Percentiles rank a stretch among this genome's conserved stretches.
Conservation (phyloP, 1,284 basidiomycete genomes). For the Caloboletus inedulis region DNA sequence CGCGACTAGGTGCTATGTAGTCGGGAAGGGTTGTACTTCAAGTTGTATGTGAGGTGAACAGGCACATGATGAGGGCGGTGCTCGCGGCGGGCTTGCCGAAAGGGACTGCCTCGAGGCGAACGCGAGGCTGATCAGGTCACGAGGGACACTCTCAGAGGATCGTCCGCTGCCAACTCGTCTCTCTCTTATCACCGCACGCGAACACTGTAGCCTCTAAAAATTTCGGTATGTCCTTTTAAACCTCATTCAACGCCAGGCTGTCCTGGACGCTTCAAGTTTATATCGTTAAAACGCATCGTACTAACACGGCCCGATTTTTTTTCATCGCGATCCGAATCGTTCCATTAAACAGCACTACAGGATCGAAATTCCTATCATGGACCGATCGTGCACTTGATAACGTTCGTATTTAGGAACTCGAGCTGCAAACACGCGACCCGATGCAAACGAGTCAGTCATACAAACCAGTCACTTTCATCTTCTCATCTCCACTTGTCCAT, state of each 20-base stretch:
- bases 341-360: constrained; percentile 10
- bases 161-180: not conserved
- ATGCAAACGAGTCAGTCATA: constrained; percentile 29
- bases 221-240: constrained; percentile 10
- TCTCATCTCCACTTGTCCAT: constrained; percentile 9
- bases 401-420: constrained; percentile 25
- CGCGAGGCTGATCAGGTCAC: constrained; percentile 12
- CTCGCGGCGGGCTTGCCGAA: constrained; percentile 2
- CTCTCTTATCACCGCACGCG: constrained; percentile 10
- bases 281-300: not conserved
- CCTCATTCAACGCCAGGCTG: not conserved
- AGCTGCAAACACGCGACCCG: constrained; percentile 23
- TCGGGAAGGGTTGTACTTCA: not conserved
- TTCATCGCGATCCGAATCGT: constrained; percentile 21
- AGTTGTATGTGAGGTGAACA: not conserved
- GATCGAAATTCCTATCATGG: constrained; percentile 32
- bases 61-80: constrained; percentile 9
- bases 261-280: not conserved
- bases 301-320: constrained; percentile 9
- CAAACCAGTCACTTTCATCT: constrained; percentile 17
- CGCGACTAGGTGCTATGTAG: not conserved
- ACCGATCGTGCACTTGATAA: constrained; percentile 29
- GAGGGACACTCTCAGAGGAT: no score
- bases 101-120: constrained; percentile 26
- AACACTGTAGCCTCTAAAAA: constrained; percentile 1